Evolutionary conservation across 2,329 filamentous ascomycete genomes (phyloP).

Genomic region (Venturia pyrina): DNA sequence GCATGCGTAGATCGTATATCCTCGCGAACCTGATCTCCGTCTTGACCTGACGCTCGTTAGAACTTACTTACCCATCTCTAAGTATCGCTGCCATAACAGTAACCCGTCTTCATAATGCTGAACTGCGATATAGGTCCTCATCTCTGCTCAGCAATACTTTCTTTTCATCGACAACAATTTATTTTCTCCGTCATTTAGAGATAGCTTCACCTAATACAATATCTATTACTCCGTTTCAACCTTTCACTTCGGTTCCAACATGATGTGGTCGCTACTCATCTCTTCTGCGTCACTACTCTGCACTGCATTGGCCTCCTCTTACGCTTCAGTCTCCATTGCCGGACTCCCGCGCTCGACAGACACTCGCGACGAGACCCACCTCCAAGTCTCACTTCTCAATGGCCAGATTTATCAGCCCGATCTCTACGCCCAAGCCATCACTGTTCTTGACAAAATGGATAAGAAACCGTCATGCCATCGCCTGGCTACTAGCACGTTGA

Average conservation of each 20-base stretch:
- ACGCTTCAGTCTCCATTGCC: neutral
- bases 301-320: neutral
- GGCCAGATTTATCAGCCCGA: slow-evolving; percentile 17
- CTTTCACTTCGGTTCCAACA: neutral
- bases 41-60: neutral
- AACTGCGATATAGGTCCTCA: neutral
- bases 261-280: slow-evolving; percentile 1
- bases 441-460: slow-evolving; percentile 35
- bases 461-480: slow-evolving; percentile 42
- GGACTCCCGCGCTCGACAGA: neutral
- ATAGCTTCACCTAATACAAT: slow-evolving; percentile 3
- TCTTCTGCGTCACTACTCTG: neutral
- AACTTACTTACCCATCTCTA: slow-evolving; percentile 1
- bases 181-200: neutral
- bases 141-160: neutral
- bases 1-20: neutral
- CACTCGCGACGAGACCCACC: neutral
- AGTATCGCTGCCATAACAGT: neutral
- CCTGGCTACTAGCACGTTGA: slow-evolving; percentile 40
- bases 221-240: neutral
- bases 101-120: neutral
- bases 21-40: neutral
- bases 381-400: slow-evolving; percentile 1
- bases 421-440: slow-evolving; percentile 33
- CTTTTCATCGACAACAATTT: neutral